A percentile compares a stretch with the other conserved stretches of the same genome.
phyloP scores from a whole-genome alignment of 352 stramenopile species.

The Discostella stelligera region DNA sequence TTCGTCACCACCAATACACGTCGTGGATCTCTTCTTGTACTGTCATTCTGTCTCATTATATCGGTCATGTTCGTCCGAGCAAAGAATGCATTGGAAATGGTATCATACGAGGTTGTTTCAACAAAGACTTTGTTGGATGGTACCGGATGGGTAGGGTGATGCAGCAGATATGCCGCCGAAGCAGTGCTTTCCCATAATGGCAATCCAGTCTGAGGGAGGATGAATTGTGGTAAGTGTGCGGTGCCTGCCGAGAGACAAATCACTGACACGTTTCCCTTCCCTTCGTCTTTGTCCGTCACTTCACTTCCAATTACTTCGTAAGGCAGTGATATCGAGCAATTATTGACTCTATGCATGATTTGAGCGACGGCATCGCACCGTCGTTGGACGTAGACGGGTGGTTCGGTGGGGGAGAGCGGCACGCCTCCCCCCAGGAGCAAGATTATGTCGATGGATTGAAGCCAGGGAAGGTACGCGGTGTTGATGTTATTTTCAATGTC shows the following conservation, averaged over 20 bases:
- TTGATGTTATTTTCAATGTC: background rate
- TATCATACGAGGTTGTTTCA: conserved; percentile 80
- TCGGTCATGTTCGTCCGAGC: conserved; percentile 65
- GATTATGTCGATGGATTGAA: conserved; percentile 63
- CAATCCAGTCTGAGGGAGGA: conserved; percentile 56
- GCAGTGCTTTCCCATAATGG: conserved; percentile 76
- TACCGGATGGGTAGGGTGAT: conserved; percentile 34
- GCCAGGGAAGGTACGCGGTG: conserved; percentile 8
- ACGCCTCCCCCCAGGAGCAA: conserved; percentile 72
- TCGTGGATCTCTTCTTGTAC: background rate
- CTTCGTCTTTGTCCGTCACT: background rate
- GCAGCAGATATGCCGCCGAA: conserved; percentile 62
- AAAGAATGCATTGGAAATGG: conserved; percentile 78
- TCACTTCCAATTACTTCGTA: background rate
- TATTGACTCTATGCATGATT: conserved; percentile 19
- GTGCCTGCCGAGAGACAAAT: conserved; percentile 67
- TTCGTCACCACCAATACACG: conserved; percentile 74
- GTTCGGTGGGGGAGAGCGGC: conserved; percentile 50
- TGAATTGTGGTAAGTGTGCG: conserved; percentile 70
- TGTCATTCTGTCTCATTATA: conserved; percentile 25
- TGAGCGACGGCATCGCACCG: conserved; percentile 64
- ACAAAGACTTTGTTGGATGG: conserved; percentile 53
- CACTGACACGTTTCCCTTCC: background rate
- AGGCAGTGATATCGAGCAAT: background rate
- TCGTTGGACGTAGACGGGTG: conserved; percentile 63